Conservation (phyloP, 2,329 filamentous ascomycete genomes). For the Penicillium sp. region DNA sequence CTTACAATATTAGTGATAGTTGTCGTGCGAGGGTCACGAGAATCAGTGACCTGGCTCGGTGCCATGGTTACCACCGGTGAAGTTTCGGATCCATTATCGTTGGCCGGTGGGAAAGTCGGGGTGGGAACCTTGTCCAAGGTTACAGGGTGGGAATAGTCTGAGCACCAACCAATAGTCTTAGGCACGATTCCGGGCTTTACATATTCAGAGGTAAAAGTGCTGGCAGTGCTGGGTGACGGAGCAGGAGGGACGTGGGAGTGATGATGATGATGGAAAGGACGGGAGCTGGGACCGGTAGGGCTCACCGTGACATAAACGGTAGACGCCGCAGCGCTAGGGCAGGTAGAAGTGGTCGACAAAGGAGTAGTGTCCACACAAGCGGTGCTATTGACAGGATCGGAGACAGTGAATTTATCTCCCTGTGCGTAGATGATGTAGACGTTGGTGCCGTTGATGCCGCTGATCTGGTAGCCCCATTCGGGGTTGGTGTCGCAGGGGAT, state of each 20-base stretch:
- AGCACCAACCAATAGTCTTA: background rate
- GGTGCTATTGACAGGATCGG: background rate
- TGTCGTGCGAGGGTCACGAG: background rate
- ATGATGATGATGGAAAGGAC: slow-evolving; percentile 12
- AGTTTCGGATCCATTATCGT: background rate
- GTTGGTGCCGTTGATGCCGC: slow-evolving; percentile 49
- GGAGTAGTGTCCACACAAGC: slow-evolving; percentile 28
- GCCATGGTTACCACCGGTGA: background rate
- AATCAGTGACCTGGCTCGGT: background rate
- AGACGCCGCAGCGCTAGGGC: background rate
- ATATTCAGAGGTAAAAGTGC: background rate
- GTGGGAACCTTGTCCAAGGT: background rate
- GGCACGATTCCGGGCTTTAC: background rate
- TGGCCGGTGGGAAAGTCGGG: background rate
- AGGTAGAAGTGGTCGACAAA: background rate
- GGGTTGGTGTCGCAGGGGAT: slow-evolving; percentile 40
- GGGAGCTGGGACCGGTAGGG: background rate
- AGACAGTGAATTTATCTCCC: slow-evolving; percentile 41
- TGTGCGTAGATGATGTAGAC: slow-evolving; percentile 48
- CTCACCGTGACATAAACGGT: background rate
- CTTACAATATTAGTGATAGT: background rate
- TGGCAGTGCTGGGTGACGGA: slow-evolving; percentile 9
- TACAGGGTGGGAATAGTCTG: background rate
- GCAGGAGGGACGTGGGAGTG: slow-evolving; percentile 13
- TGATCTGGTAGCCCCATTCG: slow-evolving; percentile 46